Base-by-base conservation (phyloP, 805 yeast species). In the Schwanniomyces occidentalis region DNA sequence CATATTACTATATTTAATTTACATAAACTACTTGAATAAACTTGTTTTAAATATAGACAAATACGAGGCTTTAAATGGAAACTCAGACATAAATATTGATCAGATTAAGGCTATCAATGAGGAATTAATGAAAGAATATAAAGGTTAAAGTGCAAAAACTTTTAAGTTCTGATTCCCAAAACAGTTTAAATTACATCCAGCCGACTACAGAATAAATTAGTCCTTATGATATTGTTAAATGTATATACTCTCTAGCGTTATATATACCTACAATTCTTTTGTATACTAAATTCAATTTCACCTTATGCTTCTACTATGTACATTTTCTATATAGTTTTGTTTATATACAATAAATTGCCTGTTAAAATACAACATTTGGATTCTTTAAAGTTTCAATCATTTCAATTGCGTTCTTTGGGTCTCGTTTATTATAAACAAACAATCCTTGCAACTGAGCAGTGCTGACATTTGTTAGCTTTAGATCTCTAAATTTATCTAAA, bases 401-500 rank as follows among this genome's bases (percentile, higher is more conserved):
- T 9, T 63, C 64, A 17, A 90, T 61, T 0, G 98, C 96, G 4
- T 75, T 75, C 21, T 73, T 71, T 0, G 98, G 95, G 40, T 80
- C 82, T 39, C 83, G 76, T 60, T 93, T 93, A 63, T 87, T 86
- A 65, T 86, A 86, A 2, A 93, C 96, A 68, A 93, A 93, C 33
- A 93, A 70, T 0, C 99, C 99, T 58, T 93, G 99, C 39, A 93
- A 69, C 54, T 88, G 96, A 1, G 99, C 99, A 0, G 98, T 89
- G 49, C 95, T 84, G 22, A 91, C 78, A 37, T 59, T 56, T 13
- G 51, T 48, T 42, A 76, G 58, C 22, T 71, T 70, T 43, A 84
- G 57, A 5, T 63, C 68, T 19, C 55, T 51, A 37, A 70, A 76
- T 18, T 70, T 72, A 22, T 59, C 50, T 52, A 78, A 49, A 49